Evolutionary conservation across 768 basidiomycete genomes (phyloP).

Genomic region (Crepidotus variabilis): DNA sequence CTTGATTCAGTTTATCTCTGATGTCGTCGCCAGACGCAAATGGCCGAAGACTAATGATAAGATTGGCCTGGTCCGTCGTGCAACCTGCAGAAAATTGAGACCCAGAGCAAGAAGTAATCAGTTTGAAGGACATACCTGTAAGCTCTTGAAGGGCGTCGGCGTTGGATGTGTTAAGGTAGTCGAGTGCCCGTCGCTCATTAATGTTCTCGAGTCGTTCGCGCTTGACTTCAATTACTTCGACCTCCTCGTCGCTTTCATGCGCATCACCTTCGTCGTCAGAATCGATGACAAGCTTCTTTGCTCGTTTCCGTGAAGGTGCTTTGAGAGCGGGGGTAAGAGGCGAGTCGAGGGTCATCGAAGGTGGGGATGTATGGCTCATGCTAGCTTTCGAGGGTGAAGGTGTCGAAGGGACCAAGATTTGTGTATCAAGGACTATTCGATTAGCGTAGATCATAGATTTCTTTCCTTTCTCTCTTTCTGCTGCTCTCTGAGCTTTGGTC

Average conservation of each 20-base stretch:
- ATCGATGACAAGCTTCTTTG: constrained; percentile 57
- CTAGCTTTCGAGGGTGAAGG: constrained; percentile 38
- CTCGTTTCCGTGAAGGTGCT: constrained; percentile 43
- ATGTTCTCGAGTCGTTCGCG: constrained; percentile 28
- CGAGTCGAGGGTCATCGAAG: constrained; percentile 29
- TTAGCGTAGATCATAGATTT: constrained; percentile 82
- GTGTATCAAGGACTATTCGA: constrained; percentile 47
- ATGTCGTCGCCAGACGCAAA: constrained; percentile 77
- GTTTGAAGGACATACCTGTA: constrained; percentile 48
- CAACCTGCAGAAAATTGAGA: constrained; percentile 51
- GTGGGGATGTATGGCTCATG: constrained; percentile 31
- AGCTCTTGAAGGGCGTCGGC: constrained; percentile 68
- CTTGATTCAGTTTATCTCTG: constrained; percentile 70
- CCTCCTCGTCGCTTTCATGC: constrained; percentile 39
- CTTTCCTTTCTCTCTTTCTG: constrained; percentile 72
- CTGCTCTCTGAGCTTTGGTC: constrained; percentile 60
- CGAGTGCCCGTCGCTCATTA: constrained; percentile 50
- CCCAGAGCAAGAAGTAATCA: constrained; percentile 4
- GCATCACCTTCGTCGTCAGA: constrained; percentile 63
- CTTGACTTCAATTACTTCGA: constrained; percentile 23
- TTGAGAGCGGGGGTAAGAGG: constrained; percentile 37
- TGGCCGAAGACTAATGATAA: constrained; percentile 76
- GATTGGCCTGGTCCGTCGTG: constrained; percentile 72
- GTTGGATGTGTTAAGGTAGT: constrained; percentile 65
- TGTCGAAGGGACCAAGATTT: constrained; percentile 21